Base-by-base conservation (phyloP, 208 protist genomes). In the Blastocrithidia nonstop region DNA sequence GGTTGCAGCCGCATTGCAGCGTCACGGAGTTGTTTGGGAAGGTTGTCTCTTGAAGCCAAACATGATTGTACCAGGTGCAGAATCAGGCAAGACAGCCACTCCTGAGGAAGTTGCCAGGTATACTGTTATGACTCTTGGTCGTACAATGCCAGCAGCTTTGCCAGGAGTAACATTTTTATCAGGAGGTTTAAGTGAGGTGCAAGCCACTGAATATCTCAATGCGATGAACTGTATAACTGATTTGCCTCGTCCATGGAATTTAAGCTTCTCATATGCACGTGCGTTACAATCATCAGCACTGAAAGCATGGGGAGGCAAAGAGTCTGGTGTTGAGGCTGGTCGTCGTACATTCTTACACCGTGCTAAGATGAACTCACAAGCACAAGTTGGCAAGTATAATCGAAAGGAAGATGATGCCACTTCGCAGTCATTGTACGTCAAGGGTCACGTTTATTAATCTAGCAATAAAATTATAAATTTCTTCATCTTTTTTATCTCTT, bases 1-100 rank as follows among this genome's bases (percentile, higher is more conserved):
- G 50, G 81, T 87, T 25, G 52, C 67, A 13, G 57, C 66, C 22
- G 77, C 88, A 22, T 74, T 98, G 13, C 66, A 91, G 45, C 79
- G 92, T 40, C 86, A 97, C 66, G 71, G 97, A 38, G 90, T 98
- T 38, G 55, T 94, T 29, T 75, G 92, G 51, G 92, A 98, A 69
- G 89, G 94, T 36, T 91, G 67, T 22, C 70, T 98, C 26, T 84
- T 98, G 23, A 98, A 98, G 78, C 94, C 96, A 57, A 98, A 96
- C 74, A 98, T 98, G 95, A 80, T 97, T 21, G 72, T 95, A 15
- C 66, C 86, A 28, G 95, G 96, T 33, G 49, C 72, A 21, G 75
- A 93, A 46, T 77, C 38, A 40, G 57, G 56, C 31, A 65, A 57
- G 33, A 80, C 45, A 37, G 77, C 64, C 28, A 68, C 66, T 16